Evolutionary conservation across 495 filamentous ascomycete species (phyloP).

Genomic region (Pseudoneurospora amorphoporcata): DNA sequence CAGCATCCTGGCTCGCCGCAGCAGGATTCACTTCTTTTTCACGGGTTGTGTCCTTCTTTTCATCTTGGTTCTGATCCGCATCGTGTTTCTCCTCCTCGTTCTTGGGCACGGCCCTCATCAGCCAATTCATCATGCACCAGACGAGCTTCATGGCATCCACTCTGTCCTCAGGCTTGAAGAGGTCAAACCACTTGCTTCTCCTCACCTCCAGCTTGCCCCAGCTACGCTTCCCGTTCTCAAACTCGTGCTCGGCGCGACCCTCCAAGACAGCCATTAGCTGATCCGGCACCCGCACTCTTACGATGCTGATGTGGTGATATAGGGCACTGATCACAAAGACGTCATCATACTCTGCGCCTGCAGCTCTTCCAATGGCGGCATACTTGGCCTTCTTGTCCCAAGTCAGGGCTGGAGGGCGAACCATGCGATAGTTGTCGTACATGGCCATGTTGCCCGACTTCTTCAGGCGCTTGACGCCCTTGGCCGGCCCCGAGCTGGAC

Average conservation of each 20-base stretch:
- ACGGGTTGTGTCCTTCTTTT: background rate
- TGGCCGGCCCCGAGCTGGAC: constrained; percentile 14
- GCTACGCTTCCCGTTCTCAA: constrained; percentile 12
- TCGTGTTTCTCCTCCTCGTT: constrained; percentile 12
- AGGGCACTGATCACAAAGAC: constrained; percentile 74
- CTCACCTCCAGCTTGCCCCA: constrained; percentile 52
- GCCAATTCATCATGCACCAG: constrained; percentile 66
- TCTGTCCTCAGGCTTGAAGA: constrained; percentile 58
- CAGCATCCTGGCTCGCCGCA: background rate
- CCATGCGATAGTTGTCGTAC: constrained; percentile 47
- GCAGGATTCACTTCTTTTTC: background rate
- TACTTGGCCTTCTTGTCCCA: constrained; percentile 79
- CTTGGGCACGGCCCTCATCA: constrained; percentile 41
- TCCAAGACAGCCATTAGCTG: constrained; percentile 47
- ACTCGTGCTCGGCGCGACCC: constrained; percentile 19
- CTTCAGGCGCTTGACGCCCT: constrained; percentile 37
- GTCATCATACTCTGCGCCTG: constrained; percentile 41
- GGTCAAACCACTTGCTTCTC: constrained; percentile 69
- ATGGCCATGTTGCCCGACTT: constrained; percentile 38
- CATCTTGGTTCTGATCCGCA: background rate
- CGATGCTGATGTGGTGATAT: constrained; percentile 71
- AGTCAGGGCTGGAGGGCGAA: constrained; percentile 49
- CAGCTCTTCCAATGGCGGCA: constrained; percentile 55
- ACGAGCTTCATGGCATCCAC: constrained; percentile 59
- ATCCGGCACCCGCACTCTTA: constrained; percentile 62